Evolutionary conservation across 257 asterid genomes (phyloP).

Genomic region (Lycium barbarum): DNA sequence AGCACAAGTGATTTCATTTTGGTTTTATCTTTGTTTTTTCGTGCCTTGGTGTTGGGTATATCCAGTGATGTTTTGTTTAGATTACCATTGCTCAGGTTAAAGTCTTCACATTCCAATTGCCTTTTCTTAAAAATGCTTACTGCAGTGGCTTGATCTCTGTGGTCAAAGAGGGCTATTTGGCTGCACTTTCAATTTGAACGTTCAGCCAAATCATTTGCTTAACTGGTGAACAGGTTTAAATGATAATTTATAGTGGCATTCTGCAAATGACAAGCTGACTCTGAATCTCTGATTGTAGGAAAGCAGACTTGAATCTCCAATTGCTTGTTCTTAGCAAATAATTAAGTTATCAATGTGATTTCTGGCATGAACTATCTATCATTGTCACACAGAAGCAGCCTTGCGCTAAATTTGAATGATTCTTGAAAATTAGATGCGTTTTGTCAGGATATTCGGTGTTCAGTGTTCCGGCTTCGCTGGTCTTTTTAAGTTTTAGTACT

Average conservation of each 20-base stretch:
- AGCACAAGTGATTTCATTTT: not conserved
- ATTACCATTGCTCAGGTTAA: not conserved
- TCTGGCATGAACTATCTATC: not conserved
- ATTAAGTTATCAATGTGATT: not conserved
- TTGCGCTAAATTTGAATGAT: not conserved
- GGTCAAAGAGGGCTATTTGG: not conserved
- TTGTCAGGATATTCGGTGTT: not conserved
- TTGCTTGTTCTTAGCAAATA: not conserved
- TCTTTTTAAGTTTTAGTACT: not conserved
- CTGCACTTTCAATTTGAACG: not conserved
- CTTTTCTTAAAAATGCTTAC: not conserved
- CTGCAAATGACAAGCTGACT: not conserved
- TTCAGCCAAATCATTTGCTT: not conserved
- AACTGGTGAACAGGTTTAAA: not conserved
- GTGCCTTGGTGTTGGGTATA: not conserved
- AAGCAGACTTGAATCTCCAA: not conserved
- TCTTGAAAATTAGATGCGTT: too few relatives aligned
- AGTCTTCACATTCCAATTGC: too few relatives aligned
- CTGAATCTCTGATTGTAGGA: not conserved
- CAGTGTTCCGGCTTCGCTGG: not conserved
- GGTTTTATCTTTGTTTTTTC: not conserved
- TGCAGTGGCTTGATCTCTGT: conserved; percentile 10
- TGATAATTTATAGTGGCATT: not conserved
- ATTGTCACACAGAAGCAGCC: not conserved
- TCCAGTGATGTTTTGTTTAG: conserved; percentile 15